phyloP scores from a whole-genome alignment of 1,139 yeast genomes.

The Debaryomycetaceae sp. region DNA sequence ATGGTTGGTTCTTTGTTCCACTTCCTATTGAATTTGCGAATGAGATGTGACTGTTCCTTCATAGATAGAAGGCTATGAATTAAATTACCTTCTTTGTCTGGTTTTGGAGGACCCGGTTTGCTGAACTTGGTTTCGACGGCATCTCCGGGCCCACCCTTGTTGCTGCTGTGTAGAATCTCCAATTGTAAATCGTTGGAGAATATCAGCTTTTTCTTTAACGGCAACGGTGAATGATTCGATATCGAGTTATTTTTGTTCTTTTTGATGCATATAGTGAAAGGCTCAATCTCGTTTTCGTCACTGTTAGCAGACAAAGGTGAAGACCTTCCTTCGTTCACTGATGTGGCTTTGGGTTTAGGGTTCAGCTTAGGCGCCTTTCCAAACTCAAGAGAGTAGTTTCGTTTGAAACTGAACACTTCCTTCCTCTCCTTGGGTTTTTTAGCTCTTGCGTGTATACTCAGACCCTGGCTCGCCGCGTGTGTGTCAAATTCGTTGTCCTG shows the following conservation, averaged over 20 bases:
- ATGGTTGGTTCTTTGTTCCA: constrained; percentile 7
- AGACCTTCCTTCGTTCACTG: not conserved
- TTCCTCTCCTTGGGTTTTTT: not conserved
- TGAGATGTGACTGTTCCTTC: constrained; percentile 31
- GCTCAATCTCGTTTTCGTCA: not conserved
- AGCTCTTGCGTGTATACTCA: not conserved
- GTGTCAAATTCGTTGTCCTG: not conserved
- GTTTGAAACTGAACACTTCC: not conserved
- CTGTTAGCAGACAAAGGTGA: not conserved
- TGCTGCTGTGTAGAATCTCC: constrained; percentile 20
- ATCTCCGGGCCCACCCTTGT: constrained; percentile 1
- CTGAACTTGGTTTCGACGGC: constrained; percentile 9
- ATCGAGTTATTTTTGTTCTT: constrained; percentile 7
- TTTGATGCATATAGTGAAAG: not conserved
- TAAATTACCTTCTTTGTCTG: constrained; percentile 1
- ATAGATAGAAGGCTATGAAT: constrained; percentile 3
- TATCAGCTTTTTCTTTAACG: constrained; percentile 28
- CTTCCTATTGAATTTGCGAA: constrained; percentile 10
- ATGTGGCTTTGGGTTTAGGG: not conserved
- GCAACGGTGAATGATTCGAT: constrained; percentile 11
- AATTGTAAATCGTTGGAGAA: constrained; percentile 39
- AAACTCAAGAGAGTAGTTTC: not conserved
- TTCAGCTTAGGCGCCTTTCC: not conserved
- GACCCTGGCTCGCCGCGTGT: not conserved
- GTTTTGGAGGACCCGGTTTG: not conserved